Percentiles rank a stretch among this genome's conserved stretches.
These are phyloP conservation scores for Eimeria brunetti DNA, from an alignment of 169 alveolate species.

Conservation along the genomic window DNA sequence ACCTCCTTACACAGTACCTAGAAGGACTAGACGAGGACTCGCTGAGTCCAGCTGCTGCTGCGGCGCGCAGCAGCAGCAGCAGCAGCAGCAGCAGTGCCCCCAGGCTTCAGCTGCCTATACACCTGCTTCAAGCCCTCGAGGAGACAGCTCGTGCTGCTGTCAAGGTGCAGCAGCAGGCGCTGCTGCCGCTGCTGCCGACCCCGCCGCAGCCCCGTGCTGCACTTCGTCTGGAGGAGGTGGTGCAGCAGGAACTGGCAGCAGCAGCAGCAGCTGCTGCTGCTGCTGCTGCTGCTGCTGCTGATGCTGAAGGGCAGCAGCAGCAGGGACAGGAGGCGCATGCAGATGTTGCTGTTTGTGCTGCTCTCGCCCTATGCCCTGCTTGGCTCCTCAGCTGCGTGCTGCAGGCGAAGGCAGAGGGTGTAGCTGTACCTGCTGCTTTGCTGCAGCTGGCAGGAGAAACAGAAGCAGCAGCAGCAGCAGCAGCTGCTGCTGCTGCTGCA, in stretches of 20 bases:
- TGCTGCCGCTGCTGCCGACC: constrained; percentile 59
- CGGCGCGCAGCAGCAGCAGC: neutral
- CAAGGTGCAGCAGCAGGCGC: constrained; percentile 11
- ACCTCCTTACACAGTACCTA: neutral
- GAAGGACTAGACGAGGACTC: neutral
- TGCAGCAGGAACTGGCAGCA: constrained; percentile 1
- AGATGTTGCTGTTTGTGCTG: neutral
- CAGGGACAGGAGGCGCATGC: neutral
- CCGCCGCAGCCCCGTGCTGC: constrained; percentile 52
- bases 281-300: constrained; percentile 6
- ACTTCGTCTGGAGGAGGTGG: neutral
- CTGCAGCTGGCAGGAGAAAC: constrained; percentile 43
- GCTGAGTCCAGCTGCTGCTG: neutral
- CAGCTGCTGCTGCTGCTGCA: neutral
- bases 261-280: neutral
- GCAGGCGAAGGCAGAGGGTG: constrained; percentile 40
- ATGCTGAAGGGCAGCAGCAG: neutral
- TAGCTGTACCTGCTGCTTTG: constrained; percentile 25
- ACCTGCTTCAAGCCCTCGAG: constrained; percentile 3
- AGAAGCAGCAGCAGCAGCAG: constrained; percentile 2
- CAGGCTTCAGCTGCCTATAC: neutral
- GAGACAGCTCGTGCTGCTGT: constrained; percentile 13
- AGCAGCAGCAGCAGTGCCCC: neutral
- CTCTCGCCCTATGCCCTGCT: constrained; percentile 34
- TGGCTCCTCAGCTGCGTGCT: constrained; percentile 46